Percentiles rank a stretch among this genome's conserved stretches.
Conservation (phyloP, 129 eudicot species). For the Heracleum sosnowskyi region DNA sequence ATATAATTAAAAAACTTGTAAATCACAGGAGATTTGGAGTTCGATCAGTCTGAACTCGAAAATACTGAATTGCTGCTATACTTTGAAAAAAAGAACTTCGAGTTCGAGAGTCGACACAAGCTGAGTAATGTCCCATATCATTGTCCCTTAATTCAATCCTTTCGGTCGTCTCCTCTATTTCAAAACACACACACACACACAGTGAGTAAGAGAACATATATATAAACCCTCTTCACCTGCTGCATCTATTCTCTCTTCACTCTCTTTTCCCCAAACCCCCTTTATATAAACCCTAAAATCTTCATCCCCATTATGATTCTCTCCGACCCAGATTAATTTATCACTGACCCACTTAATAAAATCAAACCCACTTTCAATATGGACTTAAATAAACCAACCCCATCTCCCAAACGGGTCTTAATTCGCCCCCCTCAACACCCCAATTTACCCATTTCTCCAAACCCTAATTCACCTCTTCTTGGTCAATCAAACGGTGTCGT, state of each 20-base stretch:
- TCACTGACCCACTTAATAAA: slow-evolving; percentile 15
- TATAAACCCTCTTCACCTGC: not conserved
- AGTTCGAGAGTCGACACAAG: too few relatives aligned
- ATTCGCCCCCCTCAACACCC: slow-evolving; percentile 48
- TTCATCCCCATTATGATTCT: not conserved
- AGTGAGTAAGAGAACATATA: not conserved
- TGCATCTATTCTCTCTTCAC: not conserved
- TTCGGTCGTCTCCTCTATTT: slow-evolving; percentile 2
- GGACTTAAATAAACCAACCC: slow-evolving; percentile 56
- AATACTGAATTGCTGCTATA: too few relatives aligned
- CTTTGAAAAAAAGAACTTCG: too few relatives aligned
- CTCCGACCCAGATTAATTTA: slow-evolving; percentile 2
- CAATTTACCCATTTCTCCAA: not conserved
- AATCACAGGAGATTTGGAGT: too few relatives aligned
- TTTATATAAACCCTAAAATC: slow-evolving; percentile 3
- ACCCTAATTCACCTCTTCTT: slow-evolving; percentile 18
- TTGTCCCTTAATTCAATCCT: not conserved
- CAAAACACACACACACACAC: not conserved
- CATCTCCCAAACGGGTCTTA: slow-evolving; percentile 65
- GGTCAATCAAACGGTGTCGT: slow-evolving; percentile 47
- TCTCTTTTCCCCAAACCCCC: not conserved
- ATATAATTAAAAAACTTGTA: too few relatives aligned
- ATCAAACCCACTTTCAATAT: slow-evolving; percentile 16
- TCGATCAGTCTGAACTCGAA: too few relatives aligned
- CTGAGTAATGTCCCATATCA: not conserved